Conservation (phyloP, 805 yeast genomes). For the Metschnikowia vanudenii region DNA sequence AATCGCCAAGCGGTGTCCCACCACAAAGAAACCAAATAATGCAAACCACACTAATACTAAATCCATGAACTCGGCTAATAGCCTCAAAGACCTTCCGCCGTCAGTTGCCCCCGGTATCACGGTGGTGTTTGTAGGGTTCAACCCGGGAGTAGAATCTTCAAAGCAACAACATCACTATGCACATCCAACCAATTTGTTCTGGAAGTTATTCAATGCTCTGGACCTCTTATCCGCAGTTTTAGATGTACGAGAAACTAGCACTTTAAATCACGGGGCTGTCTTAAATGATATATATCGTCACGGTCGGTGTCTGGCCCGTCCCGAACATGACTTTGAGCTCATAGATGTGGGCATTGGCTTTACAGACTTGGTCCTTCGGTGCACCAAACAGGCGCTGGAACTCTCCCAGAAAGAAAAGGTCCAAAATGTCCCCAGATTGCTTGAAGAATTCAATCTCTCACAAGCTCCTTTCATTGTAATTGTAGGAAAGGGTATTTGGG, state of each 20-base stretch:
- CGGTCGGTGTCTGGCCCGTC: constrained; percentile 16
- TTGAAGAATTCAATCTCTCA: constrained; percentile 40
- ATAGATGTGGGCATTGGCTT: constrained; percentile 55
- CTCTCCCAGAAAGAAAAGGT: constrained; percentile 51
- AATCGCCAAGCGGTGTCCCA: background rate
- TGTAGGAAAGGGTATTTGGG: constrained; percentile 79
- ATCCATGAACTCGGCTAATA: background rate
- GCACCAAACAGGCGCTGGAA: constrained; percentile 59
- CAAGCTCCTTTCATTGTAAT: constrained; percentile 50
- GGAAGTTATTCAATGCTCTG: constrained; percentile 60
- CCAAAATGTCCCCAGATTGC: constrained; percentile 51
- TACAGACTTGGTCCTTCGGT: constrained; percentile 65
- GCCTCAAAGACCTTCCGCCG: constrained; percentile 33
- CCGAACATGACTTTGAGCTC: constrained; percentile 43
- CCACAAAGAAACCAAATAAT: background rate
- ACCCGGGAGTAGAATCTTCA: constrained; percentile 68
- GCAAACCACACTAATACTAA: background rate
- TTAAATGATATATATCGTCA: constrained; percentile 13
- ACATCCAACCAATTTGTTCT: constrained; percentile 64
- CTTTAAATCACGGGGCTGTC: constrained; percentile 17
- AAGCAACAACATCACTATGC: constrained; percentile 68
- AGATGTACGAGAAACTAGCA: constrained; percentile 1
- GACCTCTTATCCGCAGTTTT: constrained; percentile 34
- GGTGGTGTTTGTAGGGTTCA: constrained; percentile 65
- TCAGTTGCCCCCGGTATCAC: constrained; percentile 26